These are phyloP conservation scores for Nepenthes alata DNA, from an alignment of 179 eudicot genomes.

Conservation along the genomic window DNA sequence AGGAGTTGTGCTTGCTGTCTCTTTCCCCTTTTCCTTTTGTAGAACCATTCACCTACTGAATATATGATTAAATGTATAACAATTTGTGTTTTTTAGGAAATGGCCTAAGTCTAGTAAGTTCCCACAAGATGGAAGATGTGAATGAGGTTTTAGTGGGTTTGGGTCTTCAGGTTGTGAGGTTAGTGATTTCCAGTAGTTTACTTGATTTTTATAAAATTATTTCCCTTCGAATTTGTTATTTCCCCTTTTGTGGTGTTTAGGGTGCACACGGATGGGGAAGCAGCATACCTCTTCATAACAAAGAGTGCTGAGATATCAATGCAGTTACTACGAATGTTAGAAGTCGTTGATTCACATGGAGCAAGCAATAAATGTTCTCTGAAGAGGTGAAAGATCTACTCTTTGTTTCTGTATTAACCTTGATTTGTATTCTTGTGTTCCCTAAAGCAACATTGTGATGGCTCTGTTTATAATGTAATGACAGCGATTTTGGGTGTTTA, in stretches of 20 bases:
- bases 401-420: not conserved
- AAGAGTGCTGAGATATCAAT: conserved; percentile 30
- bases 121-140: conserved; percentile 34
- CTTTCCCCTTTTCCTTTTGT: not conserved
- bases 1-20: conserved; percentile 9
- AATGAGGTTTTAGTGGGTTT: conserved; percentile 32
- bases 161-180: conserved; percentile 50
- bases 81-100: conserved; percentile 18
- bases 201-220: conserved; percentile 3
- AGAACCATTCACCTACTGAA: not conserved
- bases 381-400: conserved; percentile 25
- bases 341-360: conserved; percentile 19
- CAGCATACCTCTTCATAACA: conserved; percentile 25
- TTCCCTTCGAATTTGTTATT: not conserved
- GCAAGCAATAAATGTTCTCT: conserved; percentile 11
- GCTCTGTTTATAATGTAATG: not conserved
- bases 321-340: conserved; percentile 27
- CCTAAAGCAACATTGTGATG: not conserved
- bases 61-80: not conserved
- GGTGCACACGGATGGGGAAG: conserved; percentile 22
- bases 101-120: conserved; percentile 17
- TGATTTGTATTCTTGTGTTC: not conserved
- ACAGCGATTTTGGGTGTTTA: conserved; percentile 16
- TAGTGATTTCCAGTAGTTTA: conserved; percentile 1
- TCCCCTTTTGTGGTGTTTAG: conserved; percentile 5